Percentiles rank a stretch among this genome's conserved stretches.
These are phyloP conservation scores for Saccharomycopsis fibuligera DNA, from an alignment of 805 yeast species.

Conservation along the genomic window DNA sequence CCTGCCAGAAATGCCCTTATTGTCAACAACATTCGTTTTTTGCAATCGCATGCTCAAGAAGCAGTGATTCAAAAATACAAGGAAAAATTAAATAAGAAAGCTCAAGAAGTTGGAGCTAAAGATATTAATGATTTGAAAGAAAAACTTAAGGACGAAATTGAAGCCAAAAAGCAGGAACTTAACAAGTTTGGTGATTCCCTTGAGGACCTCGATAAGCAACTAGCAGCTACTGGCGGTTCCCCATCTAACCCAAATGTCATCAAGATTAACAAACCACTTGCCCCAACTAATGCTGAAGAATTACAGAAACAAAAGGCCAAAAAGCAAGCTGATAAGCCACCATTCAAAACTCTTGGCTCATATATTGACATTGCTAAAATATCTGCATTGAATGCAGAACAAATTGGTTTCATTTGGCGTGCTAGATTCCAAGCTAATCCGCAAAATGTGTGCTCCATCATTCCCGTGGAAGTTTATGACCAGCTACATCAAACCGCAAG, in stretches of 20 bases:
- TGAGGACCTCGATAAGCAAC: slow-evolving; percentile 50
- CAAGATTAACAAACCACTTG: slow-evolving; percentile 23
- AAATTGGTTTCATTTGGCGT: slow-evolving; percentile 81
- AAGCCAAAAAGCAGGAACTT: slow-evolving; percentile 46
- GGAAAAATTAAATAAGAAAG: slow-evolving; percentile 33
- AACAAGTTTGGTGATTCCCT: slow-evolving; percentile 64
- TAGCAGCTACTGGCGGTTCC: slow-evolving; percentile 26
- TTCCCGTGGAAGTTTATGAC: slow-evolving; percentile 47
- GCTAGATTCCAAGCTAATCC: slow-evolving; percentile 68
- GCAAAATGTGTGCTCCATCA: slow-evolving; percentile 56
- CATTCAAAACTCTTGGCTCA: slow-evolving; percentile 67
- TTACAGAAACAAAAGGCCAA: no score
- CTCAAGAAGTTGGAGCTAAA: slow-evolving; percentile 36
- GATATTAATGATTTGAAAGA: slow-evolving; percentile 55
- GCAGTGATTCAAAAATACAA: slow-evolving; percentile 26
- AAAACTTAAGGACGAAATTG: slow-evolving; percentile 56
- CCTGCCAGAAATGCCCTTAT: neutral
- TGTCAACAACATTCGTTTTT: neutral
- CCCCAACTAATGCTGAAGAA: slow-evolving; percentile 21
- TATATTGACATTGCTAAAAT: slow-evolving; percentile 68
- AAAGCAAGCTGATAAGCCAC: slow-evolving; percentile 29
- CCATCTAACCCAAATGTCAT: slow-evolving; percentile 25
- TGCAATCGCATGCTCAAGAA: slow-evolving; percentile 2
- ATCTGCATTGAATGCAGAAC: slow-evolving; percentile 45
- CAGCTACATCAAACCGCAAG: slow-evolving; percentile 56